Base-by-base conservation (phyloP, 2,329 filamentous ascomycete genomes). In the Aspergillus phoenicis region DNA sequence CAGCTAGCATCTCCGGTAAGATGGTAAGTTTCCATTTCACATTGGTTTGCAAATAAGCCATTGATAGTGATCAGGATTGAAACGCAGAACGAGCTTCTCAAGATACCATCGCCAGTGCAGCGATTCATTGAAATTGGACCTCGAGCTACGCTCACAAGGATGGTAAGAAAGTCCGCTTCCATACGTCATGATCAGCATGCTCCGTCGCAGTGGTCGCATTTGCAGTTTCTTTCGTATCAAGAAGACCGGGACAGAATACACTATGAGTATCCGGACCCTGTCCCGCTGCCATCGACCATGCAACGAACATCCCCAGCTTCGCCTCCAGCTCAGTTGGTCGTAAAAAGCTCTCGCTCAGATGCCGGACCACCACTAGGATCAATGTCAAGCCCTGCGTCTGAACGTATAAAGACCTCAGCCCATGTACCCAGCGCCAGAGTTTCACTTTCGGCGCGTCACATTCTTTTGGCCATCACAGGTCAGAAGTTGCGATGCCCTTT, bases 121-220 rank as follows among this genome's bases (percentile, higher is more conserved):
- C 68, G 74, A 13, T 66, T 76, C 30, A 68, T 80, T 48, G 78
- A 80, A 64, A 71, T 80, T 52, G 78, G 78, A 4, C 77, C 78
- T 0, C 67, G 72, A 5, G 66, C 72, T 22, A 76, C 70, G 4
- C 64, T 80, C 22, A 67, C 70, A 8, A 72, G 67, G n/a, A 79
- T 80, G 75, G 71, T 73, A 17, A 75, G 73, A 66, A 70, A 70
- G 54, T 78, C 75, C 6, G 65, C 74, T 10, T 63, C 68, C 43
- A 65, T 64, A 39, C 60, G 67, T 64, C 66, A 62, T 58, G 54
- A 64, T 41, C 58, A 56, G 13, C 61, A 69, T 33, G 65, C 70
- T 52, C 62, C 66, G 17, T 64, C 68, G 13, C 60, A 60, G 20
- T 66, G 62, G 51, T 58, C 66, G 3, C 57, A 62, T 24, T 49